Percentiles rank a stretch among this genome's conserved stretches.
phyloP scores from a whole-genome alignment of 2,329 filamentous ascomycete genomes.

The Aspergillus aculeatinus region DNA sequence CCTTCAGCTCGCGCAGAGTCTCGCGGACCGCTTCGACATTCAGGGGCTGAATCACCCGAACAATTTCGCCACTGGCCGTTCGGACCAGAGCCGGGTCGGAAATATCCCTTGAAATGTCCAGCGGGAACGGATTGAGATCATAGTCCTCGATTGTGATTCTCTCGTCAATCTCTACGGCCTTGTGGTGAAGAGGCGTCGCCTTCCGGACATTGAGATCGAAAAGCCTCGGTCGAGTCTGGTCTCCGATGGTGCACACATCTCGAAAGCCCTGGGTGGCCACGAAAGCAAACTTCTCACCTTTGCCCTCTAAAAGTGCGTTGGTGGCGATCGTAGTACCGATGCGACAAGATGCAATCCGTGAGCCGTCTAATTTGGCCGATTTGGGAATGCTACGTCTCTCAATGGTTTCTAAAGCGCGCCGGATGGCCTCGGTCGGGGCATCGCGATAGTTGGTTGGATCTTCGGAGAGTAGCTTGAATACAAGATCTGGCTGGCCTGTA shows the following conservation, averaged over 20 bases:
- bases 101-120: no score
- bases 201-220: slow-evolving; percentile 82
- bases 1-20: no score
- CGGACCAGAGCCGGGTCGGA: no score
- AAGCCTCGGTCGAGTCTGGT: slow-evolving; percentile 80
- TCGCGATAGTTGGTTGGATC: slow-evolving; percentile 28
- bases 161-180: slow-evolving; percentile 8
- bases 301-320: slow-evolving; percentile 44
- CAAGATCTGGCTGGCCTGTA: slow-evolving; percentile 16
- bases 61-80: no score
- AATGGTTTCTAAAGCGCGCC: slow-evolving; percentile 48
- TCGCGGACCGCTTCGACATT: no score
- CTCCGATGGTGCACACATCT: slow-evolving; percentile 82
- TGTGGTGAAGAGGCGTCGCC: slow-evolving; percentile 55
- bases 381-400: no score
- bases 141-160: no score
- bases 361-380: no score
- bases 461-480: slow-evolving; percentile 30
- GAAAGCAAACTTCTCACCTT: slow-evolving; percentile 79
- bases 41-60: no score
- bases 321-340: no score
- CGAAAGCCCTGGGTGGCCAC: slow-evolving; percentile 81
- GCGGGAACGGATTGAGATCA: no score
- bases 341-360: no score
- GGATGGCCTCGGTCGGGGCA: slow-evolving; percentile 78